Evolutionary conservation across 2,329 filamentous ascomycete species (phyloP).

Genomic region (Ophiostoma sp.): DNA sequence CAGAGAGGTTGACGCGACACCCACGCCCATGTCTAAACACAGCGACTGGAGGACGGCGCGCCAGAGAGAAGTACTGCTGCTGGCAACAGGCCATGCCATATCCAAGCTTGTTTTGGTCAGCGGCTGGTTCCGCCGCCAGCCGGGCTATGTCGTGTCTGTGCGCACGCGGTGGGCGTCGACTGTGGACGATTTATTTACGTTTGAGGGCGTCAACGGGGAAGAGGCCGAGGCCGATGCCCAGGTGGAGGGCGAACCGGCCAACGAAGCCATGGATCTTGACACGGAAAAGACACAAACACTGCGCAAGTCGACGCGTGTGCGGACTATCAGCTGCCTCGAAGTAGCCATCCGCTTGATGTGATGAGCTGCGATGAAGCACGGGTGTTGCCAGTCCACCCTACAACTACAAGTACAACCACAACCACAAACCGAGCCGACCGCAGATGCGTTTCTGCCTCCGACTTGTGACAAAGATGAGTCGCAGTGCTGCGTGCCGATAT

Average conservation of each 20-base stretch:
- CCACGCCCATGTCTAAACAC: conserved; percentile 20
- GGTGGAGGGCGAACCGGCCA: background rate
- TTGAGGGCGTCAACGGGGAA: conserved; percentile 33
- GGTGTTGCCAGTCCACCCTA: background rate
- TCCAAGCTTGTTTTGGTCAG: conserved; percentile 58
- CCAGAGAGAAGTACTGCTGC: conserved; percentile 36
- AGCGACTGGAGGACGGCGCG: conserved; percentile 32
- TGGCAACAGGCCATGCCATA: conserved; percentile 62
- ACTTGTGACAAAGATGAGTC: too few relatives aligned
- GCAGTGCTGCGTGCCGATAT: too few relatives aligned
- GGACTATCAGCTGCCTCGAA: conserved; percentile 26
- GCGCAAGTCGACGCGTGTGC: conserved; percentile 6
- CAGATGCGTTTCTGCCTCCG: too few relatives aligned
- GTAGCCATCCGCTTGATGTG: conserved; percentile 22
- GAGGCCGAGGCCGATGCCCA: conserved; percentile 28
- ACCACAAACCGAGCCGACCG: background rate
- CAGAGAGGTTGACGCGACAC: conserved; percentile 25
- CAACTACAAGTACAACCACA: background rate
- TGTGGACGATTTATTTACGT: conserved; percentile 59
- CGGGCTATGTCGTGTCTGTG: conserved; percentile 53
- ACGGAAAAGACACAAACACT: background rate
- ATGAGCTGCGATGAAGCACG: background rate
- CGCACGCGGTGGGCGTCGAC: conserved; percentile 59
- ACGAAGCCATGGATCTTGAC: conserved; percentile 11
- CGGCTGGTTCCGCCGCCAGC: conserved; percentile 58